Evolutionary conservation across 2,329 filamentous ascomycete genomes (phyloP).

Genomic region (Epichloe gansuensis): DNA sequence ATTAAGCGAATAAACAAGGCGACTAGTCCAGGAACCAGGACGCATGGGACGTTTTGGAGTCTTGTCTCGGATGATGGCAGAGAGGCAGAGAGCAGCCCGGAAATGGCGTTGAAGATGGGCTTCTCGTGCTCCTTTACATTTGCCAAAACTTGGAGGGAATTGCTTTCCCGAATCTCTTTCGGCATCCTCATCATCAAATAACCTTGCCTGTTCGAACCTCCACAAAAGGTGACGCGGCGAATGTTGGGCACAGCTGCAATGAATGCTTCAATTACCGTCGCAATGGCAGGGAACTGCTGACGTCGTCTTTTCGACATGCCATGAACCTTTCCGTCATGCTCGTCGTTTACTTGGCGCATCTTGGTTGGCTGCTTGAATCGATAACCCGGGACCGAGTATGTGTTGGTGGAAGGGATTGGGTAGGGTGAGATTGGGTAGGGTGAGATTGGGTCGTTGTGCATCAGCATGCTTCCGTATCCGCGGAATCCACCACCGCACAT

Average conservation of each 20-base stretch:
- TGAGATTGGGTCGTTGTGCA: conserved; percentile 58
- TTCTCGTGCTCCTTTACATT: conserved; percentile 14
- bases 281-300: conserved; percentile 72
- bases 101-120: conserved; percentile 23
- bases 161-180: conserved; percentile 41
- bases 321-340: conserved; percentile 46
- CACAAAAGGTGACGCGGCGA: conserved; percentile 66
- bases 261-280: conserved; percentile 65
- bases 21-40: conserved; percentile 30
- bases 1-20: conserved; percentile 35
- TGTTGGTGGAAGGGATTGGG: conserved; percentile 71
- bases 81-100: conserved; percentile 26
- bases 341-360: conserved; percentile 38
- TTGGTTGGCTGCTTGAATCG: conserved; percentile 43
- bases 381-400: conserved; percentile 52
- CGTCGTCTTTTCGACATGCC: conserved; percentile 71
- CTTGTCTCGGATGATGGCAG: conserved; percentile 25
- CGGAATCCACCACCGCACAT: conserved; percentile 84
- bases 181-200: conserved; percentile 62
- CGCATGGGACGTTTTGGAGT: conserved; percentile 23
- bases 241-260: conserved; percentile 56
- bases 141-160: conserved; percentile 42
- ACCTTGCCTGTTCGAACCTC: conserved; percentile 78
- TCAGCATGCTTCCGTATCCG: conserved; percentile 81
- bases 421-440: conserved; percentile 68